Conservation (phyloP, 768 basidiomycete species). For the Leccinum olivaceopallidum region DNA sequence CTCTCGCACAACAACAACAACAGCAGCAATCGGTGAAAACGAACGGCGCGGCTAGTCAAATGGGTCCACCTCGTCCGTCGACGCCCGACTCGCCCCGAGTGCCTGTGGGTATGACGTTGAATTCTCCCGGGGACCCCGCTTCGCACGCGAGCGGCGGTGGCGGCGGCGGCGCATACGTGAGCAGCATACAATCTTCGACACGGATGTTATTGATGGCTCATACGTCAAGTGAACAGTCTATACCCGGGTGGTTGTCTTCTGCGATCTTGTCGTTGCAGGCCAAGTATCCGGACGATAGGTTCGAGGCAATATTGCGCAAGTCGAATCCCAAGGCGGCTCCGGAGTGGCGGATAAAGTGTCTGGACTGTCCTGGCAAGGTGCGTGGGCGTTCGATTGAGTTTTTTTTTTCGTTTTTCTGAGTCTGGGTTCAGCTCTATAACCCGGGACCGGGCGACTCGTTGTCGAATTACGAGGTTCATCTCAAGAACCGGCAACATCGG, state of each 20-base stretch:
- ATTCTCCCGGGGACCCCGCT: constrained; percentile 18
- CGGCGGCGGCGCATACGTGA: constrained; percentile 26
- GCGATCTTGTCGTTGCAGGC: constrained; percentile 69
- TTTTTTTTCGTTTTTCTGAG: not conserved
- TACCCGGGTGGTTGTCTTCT: constrained; percentile 69
- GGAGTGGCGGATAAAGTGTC: constrained; percentile 91
- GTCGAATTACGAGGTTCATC: constrained; percentile 89
- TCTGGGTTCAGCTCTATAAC: constrained; percentile 68
- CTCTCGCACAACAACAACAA: constrained; percentile 60
- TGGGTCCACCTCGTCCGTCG: constrained; percentile 16
- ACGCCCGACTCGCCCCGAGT: constrained; percentile 29
- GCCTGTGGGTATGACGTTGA: constrained; percentile 11
- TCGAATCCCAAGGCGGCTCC: constrained; percentile 51
- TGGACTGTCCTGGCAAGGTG: constrained; percentile 94
- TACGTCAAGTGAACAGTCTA: constrained; percentile 37
- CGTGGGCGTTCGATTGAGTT: not conserved
- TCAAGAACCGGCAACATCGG: constrained; percentile 83
- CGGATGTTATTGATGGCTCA: constrained; percentile 35
- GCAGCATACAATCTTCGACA: constrained; percentile 18
- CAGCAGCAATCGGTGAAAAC: constrained; percentile 48
- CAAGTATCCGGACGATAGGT: constrained; percentile 79
- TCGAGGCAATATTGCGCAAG: constrained; percentile 73
- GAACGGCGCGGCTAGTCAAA: constrained; percentile 47
- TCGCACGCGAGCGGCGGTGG: constrained; percentile 11
- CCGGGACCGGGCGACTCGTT: constrained; percentile 87